Conservation (phyloP, 257 asterid genomes). For the Ballota nigra region DNA sequence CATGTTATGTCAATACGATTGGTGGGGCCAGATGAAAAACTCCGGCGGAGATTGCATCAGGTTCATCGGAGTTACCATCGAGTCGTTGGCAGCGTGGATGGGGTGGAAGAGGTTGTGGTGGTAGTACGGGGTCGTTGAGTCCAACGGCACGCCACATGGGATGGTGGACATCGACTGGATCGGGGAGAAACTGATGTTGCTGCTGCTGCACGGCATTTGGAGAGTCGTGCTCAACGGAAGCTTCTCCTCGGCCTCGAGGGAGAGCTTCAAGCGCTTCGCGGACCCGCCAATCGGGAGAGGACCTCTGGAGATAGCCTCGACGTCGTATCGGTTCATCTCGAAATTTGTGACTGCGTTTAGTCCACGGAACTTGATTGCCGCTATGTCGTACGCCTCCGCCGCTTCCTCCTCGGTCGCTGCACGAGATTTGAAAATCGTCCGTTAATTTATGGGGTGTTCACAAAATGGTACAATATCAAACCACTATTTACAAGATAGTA, state of each 20-base stretch:
- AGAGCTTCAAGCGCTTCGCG: conserved; percentile 71
- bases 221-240: conserved; percentile 19
- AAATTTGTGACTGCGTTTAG: conserved; percentile 82
- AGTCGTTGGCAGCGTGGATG: conserved; percentile 24
- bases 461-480: too few relatives aligned
- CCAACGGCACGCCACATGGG: conserved; percentile 66
- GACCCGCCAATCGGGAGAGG: conserved; percentile 90
- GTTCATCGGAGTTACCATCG: conserved; percentile 45
- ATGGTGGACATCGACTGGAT: conserved; percentile 48
- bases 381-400: conserved; percentile 96
- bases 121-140: conserved; percentile 37
- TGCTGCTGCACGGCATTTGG: conserved; percentile 41
- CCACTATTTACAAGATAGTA: too few relatives aligned
- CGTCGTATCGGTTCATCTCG: conserved; percentile 88
- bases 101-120: conserved; percentile 67
- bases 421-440: neutral
- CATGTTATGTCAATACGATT: conserved; percentile 45
- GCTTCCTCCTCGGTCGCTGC: conserved; percentile 99
- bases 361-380: conserved; percentile 93
- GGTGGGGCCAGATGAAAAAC: conserved; percentile 85
- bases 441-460: neutral
- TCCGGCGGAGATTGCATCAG: conserved; percentile 56
- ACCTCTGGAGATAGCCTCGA: conserved; percentile 72
- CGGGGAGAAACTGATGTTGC: conserved; percentile 54
- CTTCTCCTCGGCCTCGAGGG: conserved; percentile 54